A percentile compares a stretch with the other conserved stretches of the same genome.
phyloP scores from a whole-genome alignment of 495 filamentous ascomycete species.

The Podospora fimiseda region DNA sequence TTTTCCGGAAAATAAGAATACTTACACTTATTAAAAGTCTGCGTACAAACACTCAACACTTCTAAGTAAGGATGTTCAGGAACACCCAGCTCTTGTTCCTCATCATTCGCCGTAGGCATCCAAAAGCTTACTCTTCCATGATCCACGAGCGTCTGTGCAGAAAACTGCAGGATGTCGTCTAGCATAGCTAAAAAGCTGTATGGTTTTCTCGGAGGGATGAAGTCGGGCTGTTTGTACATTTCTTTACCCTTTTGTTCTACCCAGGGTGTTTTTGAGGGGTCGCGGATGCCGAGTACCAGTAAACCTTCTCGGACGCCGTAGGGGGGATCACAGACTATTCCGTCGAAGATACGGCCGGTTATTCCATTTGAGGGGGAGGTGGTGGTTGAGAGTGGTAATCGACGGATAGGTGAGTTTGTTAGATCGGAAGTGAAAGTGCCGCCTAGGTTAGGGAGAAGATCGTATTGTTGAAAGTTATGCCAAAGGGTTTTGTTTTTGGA shows the following conservation, averaged over 20 bases:
- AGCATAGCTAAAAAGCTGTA: conserved; percentile 89
- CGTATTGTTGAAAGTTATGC: conserved; percentile 84
- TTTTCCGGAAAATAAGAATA: conserved; percentile 11
- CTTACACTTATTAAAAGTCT: conserved; percentile 80
- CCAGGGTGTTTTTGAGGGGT: conserved; percentile 53
- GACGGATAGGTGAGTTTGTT: conserved; percentile 76
- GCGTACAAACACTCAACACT: conserved; percentile 71
- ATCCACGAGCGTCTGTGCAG: conserved; percentile 70
- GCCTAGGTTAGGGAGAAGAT: conserved; percentile 52
- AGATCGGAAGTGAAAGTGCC: conserved; percentile 81
- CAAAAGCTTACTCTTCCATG: conserved; percentile 81
- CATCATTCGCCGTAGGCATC: conserved; percentile 92
- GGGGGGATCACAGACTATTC: conserved; percentile 92
- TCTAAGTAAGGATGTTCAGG: conserved; percentile 73
- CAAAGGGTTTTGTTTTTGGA: conserved; percentile 47
- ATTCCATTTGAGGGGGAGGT: too few relatives aligned
- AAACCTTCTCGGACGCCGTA: conserved; percentile 96
- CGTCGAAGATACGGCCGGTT: conserved; percentile 62
- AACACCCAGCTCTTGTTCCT: conserved; percentile 61
- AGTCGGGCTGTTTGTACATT: conserved; percentile 66
- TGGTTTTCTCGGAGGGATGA: conserved; percentile 80
- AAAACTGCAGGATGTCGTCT: conserved; percentile 80
- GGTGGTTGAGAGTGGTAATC: conserved; percentile 18
- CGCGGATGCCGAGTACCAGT: conserved; percentile 72
- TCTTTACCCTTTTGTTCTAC: conserved; percentile 63